phyloP scores from a whole-genome alignment of 2,329 filamentous ascomycete genomes.

The Lasiodiplodia theobromae region DNA sequence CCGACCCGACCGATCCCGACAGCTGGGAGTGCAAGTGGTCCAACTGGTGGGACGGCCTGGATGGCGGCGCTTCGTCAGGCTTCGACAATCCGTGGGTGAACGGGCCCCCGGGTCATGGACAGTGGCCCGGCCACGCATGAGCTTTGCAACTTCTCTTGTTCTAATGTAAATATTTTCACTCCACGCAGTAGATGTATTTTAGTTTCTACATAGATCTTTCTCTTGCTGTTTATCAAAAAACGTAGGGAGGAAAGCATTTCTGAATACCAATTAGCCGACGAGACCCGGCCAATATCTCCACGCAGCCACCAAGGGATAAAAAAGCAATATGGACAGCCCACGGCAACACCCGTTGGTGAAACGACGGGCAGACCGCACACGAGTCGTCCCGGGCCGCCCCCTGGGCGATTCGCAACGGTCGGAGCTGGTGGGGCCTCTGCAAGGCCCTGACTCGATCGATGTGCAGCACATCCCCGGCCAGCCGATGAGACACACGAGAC shows the following conservation, averaged over 20 bases:
- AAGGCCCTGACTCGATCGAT: constrained; percentile 24
- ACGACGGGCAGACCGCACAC: neutral
- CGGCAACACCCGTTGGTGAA: constrained; percentile 3
- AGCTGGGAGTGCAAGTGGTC: constrained; percentile 42
- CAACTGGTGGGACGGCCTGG: constrained; percentile 8
- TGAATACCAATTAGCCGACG: constrained; percentile 3
- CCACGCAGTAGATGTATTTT: neutral
- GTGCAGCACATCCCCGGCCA: neutral
- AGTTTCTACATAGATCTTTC: neutral
- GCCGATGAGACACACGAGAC: neutral
- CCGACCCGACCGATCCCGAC: constrained; percentile 38
- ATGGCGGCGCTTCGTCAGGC: neutral
- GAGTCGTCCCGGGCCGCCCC: neutral
- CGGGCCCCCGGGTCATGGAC: neutral
- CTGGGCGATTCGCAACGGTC: neutral
- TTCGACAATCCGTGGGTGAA: constrained; percentile 4
- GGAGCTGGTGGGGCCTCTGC: neutral
- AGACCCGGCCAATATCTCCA: neutral
- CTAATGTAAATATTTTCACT: neutral
- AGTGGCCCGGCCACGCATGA: neutral
- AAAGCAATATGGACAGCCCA: neutral
- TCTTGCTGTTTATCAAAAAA: too few relatives aligned
- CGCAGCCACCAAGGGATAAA: neutral
- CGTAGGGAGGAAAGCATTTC: too few relatives aligned
- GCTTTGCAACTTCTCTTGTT: neutral